Conservation (phyloP, 305 asterid genomes). For the Fraxinus paxiana region DNA sequence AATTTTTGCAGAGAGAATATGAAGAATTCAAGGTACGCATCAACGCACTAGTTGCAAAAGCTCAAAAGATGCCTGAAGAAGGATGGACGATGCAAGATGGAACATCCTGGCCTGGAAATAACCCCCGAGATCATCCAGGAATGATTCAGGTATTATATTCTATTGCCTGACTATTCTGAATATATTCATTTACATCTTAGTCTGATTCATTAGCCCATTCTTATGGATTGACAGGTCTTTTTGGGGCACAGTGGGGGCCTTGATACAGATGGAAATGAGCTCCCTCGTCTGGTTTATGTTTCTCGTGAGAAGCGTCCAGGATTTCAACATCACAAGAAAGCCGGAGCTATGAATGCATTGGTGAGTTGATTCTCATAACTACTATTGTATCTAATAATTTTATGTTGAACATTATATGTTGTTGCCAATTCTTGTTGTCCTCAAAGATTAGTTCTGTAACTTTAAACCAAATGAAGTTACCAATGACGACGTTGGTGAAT, state of each 20-base stretch:
- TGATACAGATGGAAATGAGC: constrained; percentile 87
- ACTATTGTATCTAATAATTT: not conserved
- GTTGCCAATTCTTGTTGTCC: not conserved
- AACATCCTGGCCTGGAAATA: constrained; percentile 61
- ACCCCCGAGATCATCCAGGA: constrained; percentile 59
- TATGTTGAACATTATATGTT: not conserved
- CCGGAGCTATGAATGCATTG: constrained; percentile 98
- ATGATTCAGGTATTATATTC: constrained; percentile 46
- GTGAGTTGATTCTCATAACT: constrained; percentile 36
- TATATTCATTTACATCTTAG: not conserved
- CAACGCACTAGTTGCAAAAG: constrained; percentile 54
- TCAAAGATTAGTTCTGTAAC: not conserved
- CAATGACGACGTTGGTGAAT: not conserved
- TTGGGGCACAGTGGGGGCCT: constrained; percentile 87
- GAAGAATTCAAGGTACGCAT: constrained; percentile 53
- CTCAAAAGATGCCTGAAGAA: constrained; percentile 59
- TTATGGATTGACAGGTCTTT: constrained; percentile 51
- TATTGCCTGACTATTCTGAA: not conserved
- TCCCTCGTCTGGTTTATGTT: constrained; percentile 89
- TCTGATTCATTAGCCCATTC: constrained; percentile 17
- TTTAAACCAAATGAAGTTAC: not conserved
- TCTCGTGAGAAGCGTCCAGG: constrained; percentile 98
- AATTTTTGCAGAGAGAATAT: constrained; percentile 47
- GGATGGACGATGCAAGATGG: constrained; percentile 67
- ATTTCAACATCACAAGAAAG: constrained; percentile 98